Base-by-base conservation (phyloP, 352 stramenopile species). In the Phytophthora hybrid region DNA sequence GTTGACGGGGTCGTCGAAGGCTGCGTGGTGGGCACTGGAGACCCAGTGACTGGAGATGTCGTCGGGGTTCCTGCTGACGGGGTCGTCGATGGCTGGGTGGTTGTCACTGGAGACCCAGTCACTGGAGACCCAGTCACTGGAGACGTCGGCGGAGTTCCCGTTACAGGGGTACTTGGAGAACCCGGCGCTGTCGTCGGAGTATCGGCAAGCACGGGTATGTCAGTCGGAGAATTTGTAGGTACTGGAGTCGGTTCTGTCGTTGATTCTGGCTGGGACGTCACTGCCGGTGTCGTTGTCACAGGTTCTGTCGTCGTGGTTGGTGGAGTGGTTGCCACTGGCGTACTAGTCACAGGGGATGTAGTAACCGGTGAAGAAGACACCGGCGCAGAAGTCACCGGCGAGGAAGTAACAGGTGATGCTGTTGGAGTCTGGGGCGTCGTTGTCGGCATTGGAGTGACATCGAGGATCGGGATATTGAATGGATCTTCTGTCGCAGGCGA, bases 391-490 rank as follows among this genome's bases (percentile, higher is more conserved):
- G 54, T 59, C 5, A 51, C n/a, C 7, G 61, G 14, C 31, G 23
- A 14, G 54, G 62, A 44, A 18, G 61, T 52, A 26, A 53, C 41
- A 32, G n/a, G 26, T n/a, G 59, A 29, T 32, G 29, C 9, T 49
- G 59, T 44, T 49, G 41, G 37, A 21, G 58, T 62, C 56, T 46
- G 44, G 1, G 66, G 57, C 1, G 41, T 41, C 34, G 41, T 49
- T 63, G 62, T 62, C 11, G 52, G 63, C 16, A 41, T 19, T 39
- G 63, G 53, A 8, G 41, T 51, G 13, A 67, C 66, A 13, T 31
- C 47, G 57, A 72, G 53, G 19, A 74, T 66, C 16, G 54, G 70
- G 10, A 73, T 65, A 1, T 58, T 47, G 54, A 66, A 63, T 7
- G 66, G 65, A 21, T 73, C 66, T 52, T 64, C 57, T 14, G 69